Conservation (phyloP, 768 basidiomycete species). For the Calocera viscosa region DNA sequence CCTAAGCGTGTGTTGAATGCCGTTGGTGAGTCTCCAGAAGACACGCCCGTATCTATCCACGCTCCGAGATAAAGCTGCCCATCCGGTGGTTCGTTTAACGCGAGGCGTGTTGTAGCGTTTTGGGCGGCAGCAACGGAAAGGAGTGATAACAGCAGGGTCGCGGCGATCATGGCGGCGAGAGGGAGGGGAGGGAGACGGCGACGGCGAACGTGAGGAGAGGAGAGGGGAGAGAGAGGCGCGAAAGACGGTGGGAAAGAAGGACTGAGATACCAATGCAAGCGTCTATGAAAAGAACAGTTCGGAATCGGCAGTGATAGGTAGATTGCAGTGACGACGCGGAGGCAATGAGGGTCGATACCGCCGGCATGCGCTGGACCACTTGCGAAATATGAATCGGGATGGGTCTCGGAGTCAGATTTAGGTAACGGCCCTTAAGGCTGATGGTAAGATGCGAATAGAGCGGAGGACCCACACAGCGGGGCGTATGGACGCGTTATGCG, state of each 20-base stretch:
- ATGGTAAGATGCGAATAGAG: neutral
- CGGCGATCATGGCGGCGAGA: neutral
- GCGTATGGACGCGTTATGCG: neutral
- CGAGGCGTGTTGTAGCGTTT: neutral
- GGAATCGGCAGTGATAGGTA: neutral
- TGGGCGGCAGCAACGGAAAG: neutral
- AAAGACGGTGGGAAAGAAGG: neutral
- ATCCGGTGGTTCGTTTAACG: slow-evolving; percentile 6
- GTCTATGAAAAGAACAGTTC: neutral
- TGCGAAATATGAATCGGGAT: neutral
- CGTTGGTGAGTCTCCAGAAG: neutral
- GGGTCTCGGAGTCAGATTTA: neutral
- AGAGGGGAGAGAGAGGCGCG: neutral
- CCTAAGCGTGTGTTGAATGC: neutral
- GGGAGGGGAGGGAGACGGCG: neutral
- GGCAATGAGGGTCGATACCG: neutral
- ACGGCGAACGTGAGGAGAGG: neutral
- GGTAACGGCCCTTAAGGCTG: neutral
- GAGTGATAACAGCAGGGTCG: neutral
- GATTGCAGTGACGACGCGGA: slow-evolving; percentile 6
- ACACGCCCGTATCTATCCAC: neutral
- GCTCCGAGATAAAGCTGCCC: slow-evolving; percentile 8
- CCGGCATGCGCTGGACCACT: neutral
- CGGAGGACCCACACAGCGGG: neutral
- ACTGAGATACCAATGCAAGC: neutral